A percentile compares a stretch with the other conserved stretches of the same genome.
Conservation (phyloP, 257 asterid genomes). For the Datura wrightii region DNA sequence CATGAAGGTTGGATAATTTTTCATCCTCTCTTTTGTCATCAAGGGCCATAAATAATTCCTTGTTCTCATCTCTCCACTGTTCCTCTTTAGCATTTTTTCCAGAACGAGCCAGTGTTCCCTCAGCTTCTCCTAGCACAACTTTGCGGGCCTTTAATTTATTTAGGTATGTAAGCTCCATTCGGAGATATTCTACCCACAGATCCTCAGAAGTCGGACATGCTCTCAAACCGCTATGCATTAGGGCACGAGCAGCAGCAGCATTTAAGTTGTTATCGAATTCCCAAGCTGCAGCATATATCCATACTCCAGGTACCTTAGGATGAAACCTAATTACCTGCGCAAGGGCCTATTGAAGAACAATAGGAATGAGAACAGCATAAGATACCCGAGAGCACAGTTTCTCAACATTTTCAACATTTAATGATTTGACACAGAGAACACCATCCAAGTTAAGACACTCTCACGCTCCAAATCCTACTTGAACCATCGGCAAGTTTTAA, state of each 20-base stretch:
- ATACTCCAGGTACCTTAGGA: constrained; percentile 89
- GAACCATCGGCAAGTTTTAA: not conserved
- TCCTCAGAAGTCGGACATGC: constrained; percentile 89
- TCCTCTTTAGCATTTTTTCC: constrained; percentile 53
- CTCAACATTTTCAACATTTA: not conserved
- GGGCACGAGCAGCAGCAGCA: constrained; percentile 85
- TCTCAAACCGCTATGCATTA: constrained; percentile 94
- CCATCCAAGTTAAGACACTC: not conserved
- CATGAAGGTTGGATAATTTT: constrained; percentile 43
- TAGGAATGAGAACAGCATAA: constrained; percentile 26
- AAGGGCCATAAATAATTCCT: constrained; percentile 71
- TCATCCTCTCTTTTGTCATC: constrained; percentile 55
- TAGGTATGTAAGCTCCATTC: constrained; percentile 93
- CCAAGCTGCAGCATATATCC: constrained; percentile 99
- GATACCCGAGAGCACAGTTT: constrained; percentile 19
- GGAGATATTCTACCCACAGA: constrained; percentile 92
- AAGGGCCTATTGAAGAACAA: constrained; percentile 58
- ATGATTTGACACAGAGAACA: not conserved
- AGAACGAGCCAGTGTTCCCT: constrained; percentile 46
- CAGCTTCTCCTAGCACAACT: constrained; percentile 78
- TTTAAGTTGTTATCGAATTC: constrained; percentile 87
- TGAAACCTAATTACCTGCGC: constrained; percentile 86
- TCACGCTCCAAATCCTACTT: constrained; percentile 10
- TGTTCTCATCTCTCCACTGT: constrained; percentile 75
- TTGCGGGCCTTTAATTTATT: constrained; percentile 86